These are phyloP conservation scores for Fusarium sp. DNA, from an alignment of 2,329 filamentous ascomycete genomes.

Conservation along the genomic window DNA sequence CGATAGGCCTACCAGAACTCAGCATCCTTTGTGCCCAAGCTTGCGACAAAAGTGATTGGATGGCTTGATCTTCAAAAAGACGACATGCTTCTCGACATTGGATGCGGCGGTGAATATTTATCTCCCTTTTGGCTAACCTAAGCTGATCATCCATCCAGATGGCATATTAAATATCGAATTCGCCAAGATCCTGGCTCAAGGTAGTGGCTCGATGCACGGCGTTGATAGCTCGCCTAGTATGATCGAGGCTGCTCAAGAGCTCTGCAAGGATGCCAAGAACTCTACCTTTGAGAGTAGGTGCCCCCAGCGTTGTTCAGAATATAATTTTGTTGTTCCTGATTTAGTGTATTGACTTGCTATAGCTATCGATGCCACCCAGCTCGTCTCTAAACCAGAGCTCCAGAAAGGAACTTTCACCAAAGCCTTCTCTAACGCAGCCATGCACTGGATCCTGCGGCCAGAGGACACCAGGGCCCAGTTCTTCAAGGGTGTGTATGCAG, in stretches of 20 bases:
- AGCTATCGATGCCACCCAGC: conserved; percentile 61
- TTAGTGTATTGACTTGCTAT: background rate
- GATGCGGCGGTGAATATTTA: conserved; percentile 67
- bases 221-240: conserved; percentile 70
- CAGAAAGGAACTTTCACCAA: conserved; percentile 61
- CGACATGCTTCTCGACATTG: conserved; percentile 71
- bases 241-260: conserved; percentile 64
- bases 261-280: conserved; percentile 52
- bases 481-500: conserved; percentile 63
- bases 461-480: conserved; percentile 58
- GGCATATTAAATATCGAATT: conserved; percentile 69
- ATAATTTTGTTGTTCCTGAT: background rate
- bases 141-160: conserved; percentile 53
- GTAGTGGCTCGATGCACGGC: conserved; percentile 64
- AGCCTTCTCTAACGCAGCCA: conserved; percentile 74
- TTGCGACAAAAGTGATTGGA: conserved; percentile 67
- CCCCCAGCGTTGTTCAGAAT: too few species aligned
- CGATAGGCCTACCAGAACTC: conserved; percentile 68
- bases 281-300: conserved; percentile 60
- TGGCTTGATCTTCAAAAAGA: conserved; percentile 70
- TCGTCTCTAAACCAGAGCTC: conserved; percentile 51
- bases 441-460: conserved; percentile 73
- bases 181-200: conserved; percentile 57
- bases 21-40: conserved; percentile 73
- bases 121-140: background rate